phyloP scores from a whole-genome alignment of 148 eudicot genomes.

The Spergularia marina region DNA sequence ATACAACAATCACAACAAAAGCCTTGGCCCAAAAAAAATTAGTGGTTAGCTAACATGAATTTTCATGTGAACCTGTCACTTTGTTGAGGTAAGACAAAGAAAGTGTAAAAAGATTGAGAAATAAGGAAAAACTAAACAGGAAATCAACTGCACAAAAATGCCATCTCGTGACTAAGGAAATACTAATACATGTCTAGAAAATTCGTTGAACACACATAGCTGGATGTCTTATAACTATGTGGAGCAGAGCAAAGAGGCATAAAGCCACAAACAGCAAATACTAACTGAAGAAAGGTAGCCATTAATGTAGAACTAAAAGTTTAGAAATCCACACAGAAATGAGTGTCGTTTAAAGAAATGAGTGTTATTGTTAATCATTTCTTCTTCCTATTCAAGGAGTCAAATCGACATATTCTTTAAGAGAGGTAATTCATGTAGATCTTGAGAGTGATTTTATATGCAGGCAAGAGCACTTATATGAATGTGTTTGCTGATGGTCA shows the following conservation, averaged over 20 bases:
- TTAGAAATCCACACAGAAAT: neutral
- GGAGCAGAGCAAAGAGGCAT: neutral
- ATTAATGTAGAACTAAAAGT: neutral
- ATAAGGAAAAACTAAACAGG: too few species aligned
- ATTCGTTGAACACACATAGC: too few species aligned
- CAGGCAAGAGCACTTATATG: slow-evolving; percentile 24
- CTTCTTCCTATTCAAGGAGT: neutral
- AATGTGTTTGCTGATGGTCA: slow-evolving; percentile 54
- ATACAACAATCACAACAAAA: too few species aligned
- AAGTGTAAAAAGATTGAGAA: too few species aligned
- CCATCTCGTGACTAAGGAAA: too few species aligned
- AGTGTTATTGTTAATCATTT: neutral
- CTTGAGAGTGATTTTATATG: slow-evolving; percentile 16
- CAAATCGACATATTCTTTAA: neutral
- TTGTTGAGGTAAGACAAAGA: neutral
- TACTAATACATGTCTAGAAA: too few species aligned
- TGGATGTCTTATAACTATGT: too few species aligned
- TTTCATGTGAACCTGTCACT: neutral
- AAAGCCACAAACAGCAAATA: neutral
- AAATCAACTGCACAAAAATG: too few species aligned
- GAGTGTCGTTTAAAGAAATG: neutral
- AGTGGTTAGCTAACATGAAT: neutral
- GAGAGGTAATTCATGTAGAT: neutral
- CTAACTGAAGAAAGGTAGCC: neutral
- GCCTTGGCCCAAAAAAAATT: too few species aligned